Evolutionary conservation across 495 filamentous ascomycete genomes (phyloP).

Genomic region (Trichoderma virens): DNA sequence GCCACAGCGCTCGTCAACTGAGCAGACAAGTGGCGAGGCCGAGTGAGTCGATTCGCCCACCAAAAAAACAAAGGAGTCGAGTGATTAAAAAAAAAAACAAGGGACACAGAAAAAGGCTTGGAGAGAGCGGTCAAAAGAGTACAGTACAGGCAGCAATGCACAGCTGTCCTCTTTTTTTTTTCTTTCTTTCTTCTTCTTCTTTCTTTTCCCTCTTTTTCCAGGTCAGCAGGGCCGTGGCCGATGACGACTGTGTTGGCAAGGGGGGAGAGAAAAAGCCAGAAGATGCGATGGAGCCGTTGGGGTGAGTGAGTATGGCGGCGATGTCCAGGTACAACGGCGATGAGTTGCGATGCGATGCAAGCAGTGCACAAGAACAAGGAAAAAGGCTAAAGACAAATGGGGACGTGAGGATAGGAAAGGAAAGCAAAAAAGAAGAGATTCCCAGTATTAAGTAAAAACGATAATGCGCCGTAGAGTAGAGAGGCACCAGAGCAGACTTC

Average conservation of each 20-base stretch:
- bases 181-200: background rate
- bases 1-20: constrained; percentile 8
- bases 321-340: too few relatives aligned
- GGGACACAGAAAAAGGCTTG: background rate
- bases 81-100: background rate
- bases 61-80: background rate
- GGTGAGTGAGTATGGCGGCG: too few relatives aligned
- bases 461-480: constrained; percentile 12
- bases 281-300: background rate
- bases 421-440: constrained; percentile 1
- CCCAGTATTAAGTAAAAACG: background rate
- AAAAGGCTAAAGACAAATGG: background rate
- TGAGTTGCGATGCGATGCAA: constrained; percentile 8
- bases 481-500: constrained; percentile 12
- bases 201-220: background rate
- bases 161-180: background rate
- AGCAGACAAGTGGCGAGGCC: background rate
- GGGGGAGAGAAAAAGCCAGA: background rate
- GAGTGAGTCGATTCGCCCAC: constrained; percentile 4
- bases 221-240: background rate
- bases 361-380: background rate
- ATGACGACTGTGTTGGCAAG: background rate
- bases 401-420: background rate
- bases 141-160: constrained; percentile 2
- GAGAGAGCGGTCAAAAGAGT: background rate